These are phyloP conservation scores for Verticillium tricorpus DNA, from an alignment of 2,329 filamentous ascomycete species.

Conservation along the genomic window DNA sequence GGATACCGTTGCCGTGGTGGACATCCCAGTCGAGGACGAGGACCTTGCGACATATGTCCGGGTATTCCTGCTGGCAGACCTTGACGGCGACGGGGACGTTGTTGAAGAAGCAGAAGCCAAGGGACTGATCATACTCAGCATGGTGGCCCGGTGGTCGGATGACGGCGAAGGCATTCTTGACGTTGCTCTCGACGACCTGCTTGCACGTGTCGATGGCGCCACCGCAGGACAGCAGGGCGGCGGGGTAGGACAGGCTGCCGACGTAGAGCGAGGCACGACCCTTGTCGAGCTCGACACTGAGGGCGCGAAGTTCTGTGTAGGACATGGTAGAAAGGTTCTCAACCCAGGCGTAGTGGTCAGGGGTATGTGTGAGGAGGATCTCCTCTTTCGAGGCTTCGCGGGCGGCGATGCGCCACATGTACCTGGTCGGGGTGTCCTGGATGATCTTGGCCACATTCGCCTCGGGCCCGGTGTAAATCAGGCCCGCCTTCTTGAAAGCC, in stretches of 20 bases:
- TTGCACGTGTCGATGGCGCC: conserved; percentile 95
- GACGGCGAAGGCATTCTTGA: conserved; percentile 94
- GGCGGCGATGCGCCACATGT: conserved; percentile 73
- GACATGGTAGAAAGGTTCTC: conserved; percentile 48
- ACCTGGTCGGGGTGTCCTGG: conserved; percentile 50
- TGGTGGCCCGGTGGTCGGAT: conserved; percentile 95
- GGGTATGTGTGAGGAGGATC: conserved; percentile 72
- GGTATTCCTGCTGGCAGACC: conserved; percentile 78
- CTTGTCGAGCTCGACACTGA: conserved; percentile 58
- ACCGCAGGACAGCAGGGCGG: conserved; percentile 79
- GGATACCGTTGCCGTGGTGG: conserved; percentile 83
- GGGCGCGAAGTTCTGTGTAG: conserved; percentile 60
- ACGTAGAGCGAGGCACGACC: conserved; percentile 78
- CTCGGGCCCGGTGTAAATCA: conserved; percentile 63
- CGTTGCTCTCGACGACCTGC: conserved; percentile 74
- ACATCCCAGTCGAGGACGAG: conserved; percentile 91
- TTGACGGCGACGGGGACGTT: conserved; percentile 92
- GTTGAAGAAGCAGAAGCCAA: conserved; percentile 97
- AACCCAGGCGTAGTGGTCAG: conserved; percentile 78
- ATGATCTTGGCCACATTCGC: conserved; percentile 48
- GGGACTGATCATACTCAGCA: conserved; percentile 77
- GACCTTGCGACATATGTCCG: conserved; percentile 78
- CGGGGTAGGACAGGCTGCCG: conserved; percentile 74
- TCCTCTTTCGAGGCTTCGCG: conserved; percentile 75
- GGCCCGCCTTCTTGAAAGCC: conserved; percentile 74